Evolutionary conservation across 768 basidiomycete genomes (phyloP).

Genomic region (Pulveroboletus sp.): DNA sequence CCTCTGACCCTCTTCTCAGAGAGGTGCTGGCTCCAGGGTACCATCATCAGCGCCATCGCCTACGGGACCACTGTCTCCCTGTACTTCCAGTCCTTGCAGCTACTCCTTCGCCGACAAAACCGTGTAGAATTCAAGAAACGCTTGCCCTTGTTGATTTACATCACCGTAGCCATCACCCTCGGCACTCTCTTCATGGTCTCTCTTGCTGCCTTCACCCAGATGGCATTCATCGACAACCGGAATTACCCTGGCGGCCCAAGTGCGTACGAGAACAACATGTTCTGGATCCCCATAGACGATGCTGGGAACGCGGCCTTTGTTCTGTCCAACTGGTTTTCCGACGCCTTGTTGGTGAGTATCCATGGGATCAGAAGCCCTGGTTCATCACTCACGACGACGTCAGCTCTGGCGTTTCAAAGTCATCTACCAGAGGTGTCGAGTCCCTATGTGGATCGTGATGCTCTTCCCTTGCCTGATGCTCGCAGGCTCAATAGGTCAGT

Average conservation of each 20-base stretch:
- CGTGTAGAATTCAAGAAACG: slow-evolving; percentile 4
- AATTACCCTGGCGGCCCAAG: slow-evolving; percentile 31
- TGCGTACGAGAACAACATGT: slow-evolving; percentile 19
- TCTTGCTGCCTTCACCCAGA: slow-evolving; percentile 20
- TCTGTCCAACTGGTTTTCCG: slow-evolving; percentile 14
- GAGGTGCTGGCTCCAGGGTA: slow-evolving; percentile 19
- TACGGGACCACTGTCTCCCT: slow-evolving; percentile 9
- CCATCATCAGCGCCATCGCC: slow-evolving; percentile 3
- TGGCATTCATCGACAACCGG: slow-evolving; percentile 30
- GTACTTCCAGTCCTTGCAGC: slow-evolving; percentile 5
- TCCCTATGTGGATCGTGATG: slow-evolving; percentile 8
- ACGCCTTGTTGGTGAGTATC: slow-evolving; percentile 16
- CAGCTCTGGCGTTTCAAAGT: slow-evolving; percentile 19
- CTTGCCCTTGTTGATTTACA: slow-evolving; percentile 4
- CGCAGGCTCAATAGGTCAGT: slow-evolving; percentile 6
- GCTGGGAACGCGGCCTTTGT: slow-evolving; percentile 9
- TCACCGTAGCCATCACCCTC: slow-evolving; percentile 3
- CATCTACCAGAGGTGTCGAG: slow-evolving; percentile 9
- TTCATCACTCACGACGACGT: background rate
- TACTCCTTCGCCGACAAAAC: slow-evolving; percentile 3
- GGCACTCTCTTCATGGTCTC: slow-evolving; percentile 16
- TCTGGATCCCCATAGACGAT: slow-evolving; percentile 16
- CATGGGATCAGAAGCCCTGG: background rate
- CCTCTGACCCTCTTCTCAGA: slow-evolving; percentile 14
- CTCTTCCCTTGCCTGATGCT: slow-evolving; percentile 9